Conservation (phyloP, 805 yeast species). For the Saccharomycopsis selenospora region DNA sequence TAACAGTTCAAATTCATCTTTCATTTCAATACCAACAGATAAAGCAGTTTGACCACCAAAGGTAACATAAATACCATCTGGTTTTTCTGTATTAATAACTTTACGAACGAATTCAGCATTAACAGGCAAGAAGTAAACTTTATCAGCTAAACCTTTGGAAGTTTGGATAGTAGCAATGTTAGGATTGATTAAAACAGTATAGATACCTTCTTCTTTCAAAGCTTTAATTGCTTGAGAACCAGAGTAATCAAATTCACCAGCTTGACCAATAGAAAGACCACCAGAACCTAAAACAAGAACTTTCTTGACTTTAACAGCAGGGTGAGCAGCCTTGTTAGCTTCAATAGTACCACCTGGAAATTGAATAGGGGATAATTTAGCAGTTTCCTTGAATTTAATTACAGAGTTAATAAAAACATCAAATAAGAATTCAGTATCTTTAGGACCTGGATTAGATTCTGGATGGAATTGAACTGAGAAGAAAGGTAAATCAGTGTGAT, state of each 20-base stretch:
- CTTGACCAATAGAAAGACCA: constrained; percentile 97
- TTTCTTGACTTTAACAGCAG: constrained; percentile 81
- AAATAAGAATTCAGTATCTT: constrained; percentile 95
- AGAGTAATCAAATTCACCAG: constrained; percentile 98
- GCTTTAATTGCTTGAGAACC: constrained; percentile 99
- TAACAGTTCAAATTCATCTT: constrained; percentile 86
- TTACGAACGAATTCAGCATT: constrained; percentile 94
- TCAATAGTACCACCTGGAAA: constrained; percentile 86
- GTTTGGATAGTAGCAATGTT: constrained; percentile 98
- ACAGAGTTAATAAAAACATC: constrained; percentile 88
- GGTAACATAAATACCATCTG: constrained; percentile 94
- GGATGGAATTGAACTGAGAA: constrained; percentile 99
- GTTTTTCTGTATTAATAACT: constrained; percentile 89
- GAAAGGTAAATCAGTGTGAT: constrained; percentile 77
- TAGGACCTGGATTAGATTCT: constrained; percentile 98
- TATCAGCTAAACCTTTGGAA: constrained; percentile 95
- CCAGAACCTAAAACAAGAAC: constrained; percentile 95
- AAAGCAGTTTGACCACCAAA: constrained; percentile 99
- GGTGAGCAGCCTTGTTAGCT: constrained; percentile 70
- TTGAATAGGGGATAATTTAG: constrained; percentile 56
- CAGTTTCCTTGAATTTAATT: constrained; percentile 50
- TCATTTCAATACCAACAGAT: constrained; percentile 89
- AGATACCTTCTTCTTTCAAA: constrained; percentile 93
- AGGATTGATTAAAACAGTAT: constrained; percentile 93
- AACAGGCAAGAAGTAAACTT: constrained; percentile 96